phyloP scores from a whole-genome alignment of 1,284 basidiomycete species.

The Malassezia vespertilionis region DNA sequence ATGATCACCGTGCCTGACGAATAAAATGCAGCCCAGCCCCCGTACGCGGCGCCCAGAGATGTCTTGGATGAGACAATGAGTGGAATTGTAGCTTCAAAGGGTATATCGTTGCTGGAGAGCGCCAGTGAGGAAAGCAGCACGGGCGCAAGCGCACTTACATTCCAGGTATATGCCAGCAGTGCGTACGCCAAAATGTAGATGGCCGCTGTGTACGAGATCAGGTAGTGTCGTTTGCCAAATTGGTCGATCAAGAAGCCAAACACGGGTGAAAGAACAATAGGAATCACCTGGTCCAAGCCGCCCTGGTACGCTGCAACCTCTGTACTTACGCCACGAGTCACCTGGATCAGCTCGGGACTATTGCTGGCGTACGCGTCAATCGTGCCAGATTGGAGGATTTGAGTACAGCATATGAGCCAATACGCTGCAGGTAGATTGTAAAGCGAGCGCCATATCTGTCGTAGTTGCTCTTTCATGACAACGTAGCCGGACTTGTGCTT shows the following conservation, averaged over 20 bases:
- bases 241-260: constrained; percentile 40
- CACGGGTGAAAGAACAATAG: constrained; percentile 49
- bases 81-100: constrained; percentile 49
- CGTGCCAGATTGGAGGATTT: constrained; percentile 47
- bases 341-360: constrained; percentile 49
- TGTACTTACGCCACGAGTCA: constrained; percentile 47
- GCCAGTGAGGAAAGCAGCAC: constrained; percentile 48
- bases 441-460: neutral
- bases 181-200: constrained; percentile 17
- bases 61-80: constrained; percentile 48
- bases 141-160: constrained; percentile 47
- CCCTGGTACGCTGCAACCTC: constrained; percentile 50
- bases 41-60: constrained; percentile 20
- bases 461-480: neutral
- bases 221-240: constrained; percentile 29
- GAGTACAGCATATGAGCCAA: constrained; percentile 35
- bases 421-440: neutral
- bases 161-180: constrained; percentile 47
- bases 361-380: constrained; percentile 48
- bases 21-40: constrained; percentile 49
- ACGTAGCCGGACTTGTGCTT: neutral
- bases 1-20: constrained; percentile 46
- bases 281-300: constrained; percentile 48
- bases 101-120: constrained; percentile 46
- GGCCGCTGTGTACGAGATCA: constrained; percentile 19